phyloP scores from a whole-genome alignment of 163 green algal genomes.

The Scenedesmus sp. region DNA sequence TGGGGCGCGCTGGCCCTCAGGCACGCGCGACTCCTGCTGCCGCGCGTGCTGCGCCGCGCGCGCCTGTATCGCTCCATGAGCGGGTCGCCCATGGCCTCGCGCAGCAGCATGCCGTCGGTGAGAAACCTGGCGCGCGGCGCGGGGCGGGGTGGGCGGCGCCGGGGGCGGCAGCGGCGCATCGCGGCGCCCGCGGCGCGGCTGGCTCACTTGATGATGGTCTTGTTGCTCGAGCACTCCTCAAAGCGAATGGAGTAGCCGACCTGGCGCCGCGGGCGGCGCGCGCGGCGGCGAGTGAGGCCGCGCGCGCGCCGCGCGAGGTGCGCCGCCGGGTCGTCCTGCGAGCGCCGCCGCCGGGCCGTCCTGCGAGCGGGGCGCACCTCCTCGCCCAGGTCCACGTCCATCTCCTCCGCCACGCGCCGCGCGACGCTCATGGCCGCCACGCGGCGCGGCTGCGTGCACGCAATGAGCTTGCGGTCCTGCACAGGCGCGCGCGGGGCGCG shows the following conservation, averaged over 20 bases:
- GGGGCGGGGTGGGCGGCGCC: neutral
- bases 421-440: constrained; percentile 98
- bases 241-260: constrained; percentile 99
- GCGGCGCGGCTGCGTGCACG: constrained; percentile 96
- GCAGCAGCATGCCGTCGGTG: constrained; percentile 99
- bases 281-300: too few relatives aligned
- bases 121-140: constrained; percentile 79
- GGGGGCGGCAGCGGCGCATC: neutral
- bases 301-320: too few relatives aligned
- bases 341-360: too few relatives aligned
- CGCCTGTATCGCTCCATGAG: constrained; percentile 94
- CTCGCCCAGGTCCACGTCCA: constrained; percentile 97
- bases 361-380: too few relatives aligned
- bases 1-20: neutral
- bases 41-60: too few relatives aligned
- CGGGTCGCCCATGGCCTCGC: constrained; percentile 98
- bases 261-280: too few relatives aligned
- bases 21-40: neutral
- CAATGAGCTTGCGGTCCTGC: constrained; percentile 83
- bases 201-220: constrained; percentile 95
- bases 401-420: constrained; percentile 97
- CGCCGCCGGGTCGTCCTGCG: too few relatives aligned
- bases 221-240: constrained; percentile 92
- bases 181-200: too few relatives aligned
- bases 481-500: too few relatives aligned